Evolutionary conservation across 345 rosid species (phyloP).

Genomic region (Jatropha curcas): DNA sequence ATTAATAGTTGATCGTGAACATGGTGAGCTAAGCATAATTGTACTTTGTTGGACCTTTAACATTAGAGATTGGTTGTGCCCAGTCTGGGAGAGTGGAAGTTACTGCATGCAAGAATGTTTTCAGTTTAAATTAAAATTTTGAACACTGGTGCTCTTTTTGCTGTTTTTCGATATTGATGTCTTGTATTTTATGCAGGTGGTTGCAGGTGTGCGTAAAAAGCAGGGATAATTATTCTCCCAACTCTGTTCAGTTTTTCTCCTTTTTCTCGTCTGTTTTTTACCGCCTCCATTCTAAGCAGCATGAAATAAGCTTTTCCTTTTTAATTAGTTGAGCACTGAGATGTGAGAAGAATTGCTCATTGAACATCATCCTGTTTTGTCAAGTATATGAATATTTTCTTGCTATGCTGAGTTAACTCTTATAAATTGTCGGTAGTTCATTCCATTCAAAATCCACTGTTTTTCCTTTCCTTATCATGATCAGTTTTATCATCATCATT

Average conservation of each 20-base stretch:
- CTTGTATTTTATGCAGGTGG: conserved; percentile 51
- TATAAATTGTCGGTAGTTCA: neutral
- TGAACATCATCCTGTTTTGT: conserved; percentile 14
- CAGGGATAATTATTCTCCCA: conserved; percentile 30
- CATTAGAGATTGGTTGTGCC: neutral
- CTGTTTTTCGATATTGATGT: neutral
- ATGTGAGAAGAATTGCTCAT: conserved; percentile 1
- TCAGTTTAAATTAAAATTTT: neutral
- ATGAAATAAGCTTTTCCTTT: conserved; percentile 47
- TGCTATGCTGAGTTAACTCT: neutral
- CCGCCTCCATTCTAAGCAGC: conserved; percentile 18
- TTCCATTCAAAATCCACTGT: neutral
- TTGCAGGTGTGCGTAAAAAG: conserved; percentile 85
- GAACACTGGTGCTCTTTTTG: neutral
- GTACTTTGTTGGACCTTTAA: neutral
- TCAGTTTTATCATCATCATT: neutral
- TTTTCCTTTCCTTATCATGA: neutral
- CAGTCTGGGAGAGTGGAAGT: neutral
- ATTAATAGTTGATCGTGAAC: neutral
- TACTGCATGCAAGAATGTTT: too few relatives aligned
- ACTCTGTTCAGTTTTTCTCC: conserved; percentile 1
- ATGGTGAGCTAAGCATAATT: neutral
- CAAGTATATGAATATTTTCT: conserved; percentile 16
- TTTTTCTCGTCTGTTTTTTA: too few relatives aligned
- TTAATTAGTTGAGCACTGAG: neutral